Evolutionary conservation across 2,329 filamentous ascomycete species (phyloP).

Genomic region (Xylariaceae sp.): DNA sequence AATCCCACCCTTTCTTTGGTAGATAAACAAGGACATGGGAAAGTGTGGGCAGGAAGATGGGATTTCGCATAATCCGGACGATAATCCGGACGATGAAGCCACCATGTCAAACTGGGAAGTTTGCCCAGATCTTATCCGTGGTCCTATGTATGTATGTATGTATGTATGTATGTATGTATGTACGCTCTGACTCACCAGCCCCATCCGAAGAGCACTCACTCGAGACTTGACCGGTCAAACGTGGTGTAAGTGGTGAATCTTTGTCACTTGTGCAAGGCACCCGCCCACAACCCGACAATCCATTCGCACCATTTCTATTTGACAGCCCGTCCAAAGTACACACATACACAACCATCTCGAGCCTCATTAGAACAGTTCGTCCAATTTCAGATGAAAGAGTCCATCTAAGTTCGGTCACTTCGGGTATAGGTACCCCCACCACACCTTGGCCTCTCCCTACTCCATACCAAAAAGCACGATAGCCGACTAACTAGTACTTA

Average conservation of each 20-base stretch:
- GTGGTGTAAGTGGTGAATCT: constrained; percentile 10
- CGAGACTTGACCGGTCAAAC: constrained; percentile 6
- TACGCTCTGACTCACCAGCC: constrained; percentile 22
- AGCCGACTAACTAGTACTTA: neutral
- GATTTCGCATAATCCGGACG: constrained; percentile 26
- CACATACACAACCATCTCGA: constrained; percentile 5
- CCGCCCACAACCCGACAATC: constrained; percentile 13
- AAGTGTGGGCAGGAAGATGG: constrained; percentile 28
- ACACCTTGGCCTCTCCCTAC: neutral
- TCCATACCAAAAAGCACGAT: neutral
- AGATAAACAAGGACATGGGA: constrained; percentile 28
- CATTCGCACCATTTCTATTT: constrained; percentile 6
- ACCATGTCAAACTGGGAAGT: neutral
- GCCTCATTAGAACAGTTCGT: constrained; percentile 1
- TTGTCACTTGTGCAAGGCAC: constrained; percentile 18
- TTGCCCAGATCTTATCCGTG: constrained; percentile 7
- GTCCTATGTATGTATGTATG: too few species aligned
- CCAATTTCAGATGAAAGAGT: neutral
- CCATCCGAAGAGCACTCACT: constrained; percentile 2
- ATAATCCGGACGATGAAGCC: constrained; percentile 8
- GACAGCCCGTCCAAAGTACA: constrained; percentile 1
- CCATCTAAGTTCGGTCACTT: neutral
- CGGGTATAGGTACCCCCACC: too few species aligned
- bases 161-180: too few species aligned
- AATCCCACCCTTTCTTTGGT: constrained; percentile 33